Evolutionary conservation across 345 rosid genomes (phyloP), one percentile per base, ranked within the genome.

Genomic region (Pistacia vera): DNA sequence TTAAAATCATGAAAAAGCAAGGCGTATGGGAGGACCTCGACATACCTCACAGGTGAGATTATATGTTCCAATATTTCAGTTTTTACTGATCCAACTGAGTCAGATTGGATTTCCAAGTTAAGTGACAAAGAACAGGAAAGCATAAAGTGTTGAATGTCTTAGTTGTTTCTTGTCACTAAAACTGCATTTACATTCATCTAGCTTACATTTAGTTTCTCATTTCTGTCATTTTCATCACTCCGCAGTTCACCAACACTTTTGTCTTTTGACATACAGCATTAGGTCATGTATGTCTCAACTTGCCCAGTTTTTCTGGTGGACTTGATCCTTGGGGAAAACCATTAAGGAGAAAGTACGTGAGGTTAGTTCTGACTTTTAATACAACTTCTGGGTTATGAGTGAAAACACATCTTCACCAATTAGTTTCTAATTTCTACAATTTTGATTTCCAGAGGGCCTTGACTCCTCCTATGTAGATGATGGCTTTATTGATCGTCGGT

Each of bases 241-340:
- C 60, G 52, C 58, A 63, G 61, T 71, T 55, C 18, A 11, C 67
- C 52, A 70, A 75, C 20, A 14, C 38, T n/a, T n/a, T 61, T 63
- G n/a, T 71, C 62, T 74, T 65, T 75, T 74, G 61, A 14, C 48
- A 0, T 82, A 63, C 91, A 91, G 96, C 80, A 85, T 91, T 67
- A 87, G 90, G 78, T 91, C 93, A 88, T 91, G 88, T 91, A 38
- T 89, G 93, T 87, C 92, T 91, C 67, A 91, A 91, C 78, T 81
- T 88, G 88, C 95, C 93, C 54, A 91, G 95, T 75, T 91, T 91
- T 75, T 88, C 96, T 18, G 96, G 96, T 52, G 96, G 96, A 67
- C 88, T 91, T 60, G 82, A 89, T 78, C 93, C 92, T 64, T 91
- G 96, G 96, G 93, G 92, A 71, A 83, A 74, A 58, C 93, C 90